Evolutionary conservation across 345 rosid species (phyloP), one percentile per base, ranked within the genome.

Genomic region (Eucalyptus caleyi): DNA sequence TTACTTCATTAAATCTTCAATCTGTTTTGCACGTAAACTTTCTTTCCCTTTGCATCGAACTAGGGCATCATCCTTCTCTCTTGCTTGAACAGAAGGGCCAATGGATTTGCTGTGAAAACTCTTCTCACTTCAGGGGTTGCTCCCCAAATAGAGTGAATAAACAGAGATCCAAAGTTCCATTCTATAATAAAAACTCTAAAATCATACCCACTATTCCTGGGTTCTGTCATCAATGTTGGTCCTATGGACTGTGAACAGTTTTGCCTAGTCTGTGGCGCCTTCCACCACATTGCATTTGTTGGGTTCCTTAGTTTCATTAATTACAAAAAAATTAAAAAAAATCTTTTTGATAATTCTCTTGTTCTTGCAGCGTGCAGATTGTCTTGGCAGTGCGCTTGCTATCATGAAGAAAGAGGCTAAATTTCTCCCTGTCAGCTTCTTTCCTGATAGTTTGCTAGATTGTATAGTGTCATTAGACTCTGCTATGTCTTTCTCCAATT

Each of bases 391-490:
- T 30, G 60, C 99, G 50, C 90, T 97, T 67, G 99, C 98, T 92
- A 94, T 97, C 44, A 97, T 97, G 98, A 97, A 97, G 96, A 97
- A 95, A 91, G 93, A 96, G 88, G 96, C 95, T 87, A 97, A 96
- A 91, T 92, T 95, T 90, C 98, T 97, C 89, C 99, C 99, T 50
- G 99, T 97, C 93, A 87, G 97, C 92, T 89, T 88, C 87, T 42
- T 54, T 87, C 86, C 88, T 89, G 65, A 56, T 44, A 50, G 60
- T 86, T 50, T 30, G 51, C 44, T 86, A 37, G 60, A 86, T 11
- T 53, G 10, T 53, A 21, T 21, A 77, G 85, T 53, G 67, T 87
- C 32, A 37, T 87, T 50, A 32, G 49, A 53, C 19, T 53, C 69
- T 37, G 60, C 88, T 87, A 51, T 37, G 27, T 77, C 16, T 77